Evolutionary conservation across 805 yeast species (phyloP).

Genomic region (Blastobotrys terrestris): DNA sequence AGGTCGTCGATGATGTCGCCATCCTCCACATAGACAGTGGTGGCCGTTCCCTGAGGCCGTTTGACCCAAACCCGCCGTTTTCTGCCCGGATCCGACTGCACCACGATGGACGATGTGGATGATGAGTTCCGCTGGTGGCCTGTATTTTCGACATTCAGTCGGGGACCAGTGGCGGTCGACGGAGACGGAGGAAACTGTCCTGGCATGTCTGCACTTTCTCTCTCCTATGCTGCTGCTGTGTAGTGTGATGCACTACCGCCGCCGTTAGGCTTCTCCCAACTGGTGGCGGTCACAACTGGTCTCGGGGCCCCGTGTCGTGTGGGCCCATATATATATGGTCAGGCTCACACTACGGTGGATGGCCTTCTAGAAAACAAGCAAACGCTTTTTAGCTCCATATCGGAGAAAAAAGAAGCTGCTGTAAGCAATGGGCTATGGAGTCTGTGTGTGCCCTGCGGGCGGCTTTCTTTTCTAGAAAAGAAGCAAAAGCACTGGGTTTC

Average conservation of each 20-base stretch:
- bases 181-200: not conserved
- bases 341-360: too few relatives aligned
- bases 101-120: not conserved
- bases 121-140: conserved; percentile 1
- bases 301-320: too few relatives aligned
- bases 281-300: not conserved
- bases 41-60: conserved; percentile 43
- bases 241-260: too few relatives aligned
- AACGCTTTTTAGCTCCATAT: too few relatives aligned
- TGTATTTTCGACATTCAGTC: not conserved
- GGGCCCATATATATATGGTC: too few relatives aligned
- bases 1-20: conserved; percentile 76
- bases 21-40: conserved; percentile 57
- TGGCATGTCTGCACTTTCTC: not conserved
- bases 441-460: too few relatives aligned
- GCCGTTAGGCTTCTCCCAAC: not conserved
- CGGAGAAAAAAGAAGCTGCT: too few relatives aligned
- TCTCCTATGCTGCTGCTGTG: not conserved
- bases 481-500: too few relatives aligned
- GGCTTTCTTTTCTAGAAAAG: too few relatives aligned
- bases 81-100: not conserved
- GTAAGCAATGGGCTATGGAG: too few relatives aligned
- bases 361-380: too few relatives aligned
- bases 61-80: conserved; percentile 33
- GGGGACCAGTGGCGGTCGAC: not conserved